Conservation (phyloP, 23 red algal genomes). For the Gracilariopsis chorda region DNA sequence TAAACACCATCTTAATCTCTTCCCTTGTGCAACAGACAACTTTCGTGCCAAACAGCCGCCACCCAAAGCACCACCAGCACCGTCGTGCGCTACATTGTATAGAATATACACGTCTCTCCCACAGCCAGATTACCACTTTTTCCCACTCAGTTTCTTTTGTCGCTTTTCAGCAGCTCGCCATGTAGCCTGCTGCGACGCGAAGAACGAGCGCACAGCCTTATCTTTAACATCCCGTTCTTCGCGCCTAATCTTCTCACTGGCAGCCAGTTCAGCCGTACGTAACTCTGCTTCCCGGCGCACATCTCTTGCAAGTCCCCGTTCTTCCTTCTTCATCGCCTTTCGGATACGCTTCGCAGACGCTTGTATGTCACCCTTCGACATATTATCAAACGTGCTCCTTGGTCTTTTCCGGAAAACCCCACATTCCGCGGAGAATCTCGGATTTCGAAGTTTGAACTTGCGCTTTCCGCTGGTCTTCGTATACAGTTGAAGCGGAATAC, state of each 20-base stretch:
- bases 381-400: neutral
- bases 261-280: neutral
- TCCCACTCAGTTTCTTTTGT: constrained; percentile 50
- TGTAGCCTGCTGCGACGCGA: constrained; percentile 40
- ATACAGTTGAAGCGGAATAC: constrained; percentile 25
- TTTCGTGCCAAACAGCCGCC: no score
- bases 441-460: constrained; percentile 23
- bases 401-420: constrained; percentile 43
- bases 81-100: no score
- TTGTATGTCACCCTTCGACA: neutral
- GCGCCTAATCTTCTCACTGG: neutral
- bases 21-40: no score
- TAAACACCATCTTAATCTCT: no score
- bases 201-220: constrained; percentile 34
- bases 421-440: constrained; percentile 27
- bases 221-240: constrained; percentile 31
- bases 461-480: neutral
- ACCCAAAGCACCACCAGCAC: no score
- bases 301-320: constrained; percentile 39
- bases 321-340: constrained; percentile 46
- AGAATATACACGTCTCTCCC: no score
- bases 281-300: constrained; percentile 25
- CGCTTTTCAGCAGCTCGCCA: constrained; percentile 56
- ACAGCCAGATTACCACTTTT: constrained; percentile 63
- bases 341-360: constrained; percentile 37